Conservation (phyloP, 345 rosid genomes). For the Cardiospermum halicacabum region DNA sequence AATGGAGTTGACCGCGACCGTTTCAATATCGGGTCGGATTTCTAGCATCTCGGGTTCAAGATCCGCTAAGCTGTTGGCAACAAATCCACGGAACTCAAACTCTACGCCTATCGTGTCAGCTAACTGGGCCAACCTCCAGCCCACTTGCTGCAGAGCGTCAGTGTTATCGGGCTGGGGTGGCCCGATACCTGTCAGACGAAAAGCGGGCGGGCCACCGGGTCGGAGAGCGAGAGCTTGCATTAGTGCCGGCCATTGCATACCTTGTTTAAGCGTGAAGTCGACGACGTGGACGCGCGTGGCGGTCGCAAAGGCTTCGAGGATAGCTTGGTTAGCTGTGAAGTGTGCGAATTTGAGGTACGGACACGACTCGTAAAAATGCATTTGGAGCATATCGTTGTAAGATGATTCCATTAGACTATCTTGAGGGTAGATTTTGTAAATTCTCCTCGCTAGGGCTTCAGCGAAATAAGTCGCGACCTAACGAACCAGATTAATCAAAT, state of each 20-base stretch:
- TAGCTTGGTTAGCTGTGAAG: conserved; percentile 92
- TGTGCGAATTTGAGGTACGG: conserved; percentile 94
- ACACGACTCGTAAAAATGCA: conserved; percentile 86
- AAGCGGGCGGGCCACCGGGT: conserved; percentile 73
- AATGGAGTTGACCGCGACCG: conserved; percentile 76
- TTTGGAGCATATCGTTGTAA: conserved; percentile 53
- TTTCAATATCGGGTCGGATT: conserved; percentile 42
- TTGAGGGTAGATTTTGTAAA: conserved; percentile 59
- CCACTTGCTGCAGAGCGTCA: conserved; percentile 65
- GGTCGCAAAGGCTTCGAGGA: conserved; percentile 64
- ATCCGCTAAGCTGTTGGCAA: conserved; percentile 57
- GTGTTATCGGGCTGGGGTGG: conserved; percentile 55
- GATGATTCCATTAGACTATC: conserved; percentile 29
- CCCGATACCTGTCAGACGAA: conserved; percentile 85
- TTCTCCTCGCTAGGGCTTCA: conserved; percentile 70
- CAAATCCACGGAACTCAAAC: conserved; percentile 64
- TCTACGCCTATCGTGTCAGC: conserved; percentile 55
- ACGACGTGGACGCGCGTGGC: conserved; percentile 66
- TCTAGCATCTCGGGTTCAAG: conserved; percentile 68
- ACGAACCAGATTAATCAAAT: too few relatives aligned
- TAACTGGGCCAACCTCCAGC: conserved; percentile 70
- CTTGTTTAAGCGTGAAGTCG: conserved; percentile 68
- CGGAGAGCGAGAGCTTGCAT: conserved; percentile 92
- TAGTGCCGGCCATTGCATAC: conserved; percentile 95
- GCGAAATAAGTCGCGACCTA: conserved; percentile 87